Evolutionary conservation across 75 land plant genomes (phyloP).

Genomic region (Isoetes taiwanensis): DNA sequence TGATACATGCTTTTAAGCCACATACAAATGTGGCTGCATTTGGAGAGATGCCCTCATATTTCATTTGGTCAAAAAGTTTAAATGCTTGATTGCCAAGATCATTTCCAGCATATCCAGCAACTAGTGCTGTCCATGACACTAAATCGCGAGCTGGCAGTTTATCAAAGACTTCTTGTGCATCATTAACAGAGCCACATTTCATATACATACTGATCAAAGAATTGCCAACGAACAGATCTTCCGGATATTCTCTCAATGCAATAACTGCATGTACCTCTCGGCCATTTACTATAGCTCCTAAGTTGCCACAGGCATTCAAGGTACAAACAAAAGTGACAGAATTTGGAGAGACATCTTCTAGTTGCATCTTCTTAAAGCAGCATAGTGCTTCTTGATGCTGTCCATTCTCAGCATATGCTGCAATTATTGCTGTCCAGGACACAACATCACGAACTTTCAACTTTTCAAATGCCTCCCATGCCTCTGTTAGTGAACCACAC

Average conservation of each 20-base stretch:
- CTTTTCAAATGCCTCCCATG: constrained; percentile 10
- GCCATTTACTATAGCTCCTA: not conserved
- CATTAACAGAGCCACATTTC: constrained; percentile 25
- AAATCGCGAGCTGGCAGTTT: constrained; percentile 29
- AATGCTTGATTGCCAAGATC: too few species aligned
- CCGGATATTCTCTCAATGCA: constrained; percentile 21
- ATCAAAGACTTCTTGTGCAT: constrained; percentile 24
- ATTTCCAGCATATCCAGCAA: too few species aligned
- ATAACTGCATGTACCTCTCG: constrained; percentile 13
- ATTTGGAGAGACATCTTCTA: not conserved
- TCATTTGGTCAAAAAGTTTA: too few species aligned
- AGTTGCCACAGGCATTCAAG: not conserved
- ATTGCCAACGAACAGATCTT: constrained; percentile 26
- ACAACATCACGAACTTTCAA: constrained; percentile 1
- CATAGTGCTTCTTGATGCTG: constrained; percentile 4
- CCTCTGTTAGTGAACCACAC: not conserved
- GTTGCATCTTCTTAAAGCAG: not conserved
- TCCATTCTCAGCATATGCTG: constrained; percentile 28
- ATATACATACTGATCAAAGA: constrained; percentile 49
- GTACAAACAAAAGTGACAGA: not conserved
- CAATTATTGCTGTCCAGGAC: constrained; percentile 15
- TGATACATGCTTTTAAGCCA: not conserved
- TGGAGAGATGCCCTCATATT: too few species aligned
- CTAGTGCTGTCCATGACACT: too few species aligned
- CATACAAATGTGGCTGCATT: not conserved